These are phyloP conservation scores for Simmondsia chinensis DNA, from an alignment of 148 eudicot genomes.

Conservation along the genomic window DNA sequence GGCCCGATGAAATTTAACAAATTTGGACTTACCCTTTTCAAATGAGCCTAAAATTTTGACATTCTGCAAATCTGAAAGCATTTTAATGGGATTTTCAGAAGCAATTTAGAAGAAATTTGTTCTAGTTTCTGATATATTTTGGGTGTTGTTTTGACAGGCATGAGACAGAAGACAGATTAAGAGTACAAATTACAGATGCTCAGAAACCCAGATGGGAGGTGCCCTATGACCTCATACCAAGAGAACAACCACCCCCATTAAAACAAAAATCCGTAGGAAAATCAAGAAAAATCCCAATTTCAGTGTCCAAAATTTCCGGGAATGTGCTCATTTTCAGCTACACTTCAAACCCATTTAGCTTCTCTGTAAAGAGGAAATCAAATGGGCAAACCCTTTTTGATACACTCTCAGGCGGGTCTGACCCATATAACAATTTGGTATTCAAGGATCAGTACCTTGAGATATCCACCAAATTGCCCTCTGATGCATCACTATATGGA, in stretches of 20 bases:
- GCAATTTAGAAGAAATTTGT: no score
- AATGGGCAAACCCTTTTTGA: slow-evolving; percentile 71
- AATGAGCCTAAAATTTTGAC: no score
- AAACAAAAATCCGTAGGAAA: slow-evolving; percentile 27
- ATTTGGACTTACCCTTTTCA: no score
- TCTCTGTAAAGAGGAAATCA: slow-evolving; percentile 64
- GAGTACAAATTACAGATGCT: slow-evolving; percentile 83
- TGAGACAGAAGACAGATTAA: slow-evolving; percentile 61
- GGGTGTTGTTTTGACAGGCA: slow-evolving; percentile 35
- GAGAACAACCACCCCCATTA: slow-evolving; percentile 49
- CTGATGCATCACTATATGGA: slow-evolving; percentile 73
- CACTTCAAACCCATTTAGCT: slow-evolving; percentile 62
- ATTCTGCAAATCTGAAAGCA: no score
- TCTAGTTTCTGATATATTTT: no score
- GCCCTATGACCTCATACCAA: slow-evolving; percentile 70
- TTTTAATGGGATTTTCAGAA: no score
- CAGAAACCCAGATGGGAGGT: slow-evolving; percentile 88
- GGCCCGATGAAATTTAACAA: no score
- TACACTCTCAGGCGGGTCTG: slow-evolving; percentile 29
- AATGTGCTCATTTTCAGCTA: slow-evolving; percentile 52
- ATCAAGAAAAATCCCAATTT: slow-evolving; percentile 37
- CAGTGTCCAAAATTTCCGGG: slow-evolving; percentile 30
- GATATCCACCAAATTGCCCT: slow-evolving; percentile 63
- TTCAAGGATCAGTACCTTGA: slow-evolving; percentile 91
- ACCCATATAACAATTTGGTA: slow-evolving; percentile 44